Percentiles rank a stretch among this genome's conserved stretches.
Evolutionary conservation across 192 early-diverging fungal genomes (phyloP).

Genomic region (Chytriomyces confervae): DNA sequence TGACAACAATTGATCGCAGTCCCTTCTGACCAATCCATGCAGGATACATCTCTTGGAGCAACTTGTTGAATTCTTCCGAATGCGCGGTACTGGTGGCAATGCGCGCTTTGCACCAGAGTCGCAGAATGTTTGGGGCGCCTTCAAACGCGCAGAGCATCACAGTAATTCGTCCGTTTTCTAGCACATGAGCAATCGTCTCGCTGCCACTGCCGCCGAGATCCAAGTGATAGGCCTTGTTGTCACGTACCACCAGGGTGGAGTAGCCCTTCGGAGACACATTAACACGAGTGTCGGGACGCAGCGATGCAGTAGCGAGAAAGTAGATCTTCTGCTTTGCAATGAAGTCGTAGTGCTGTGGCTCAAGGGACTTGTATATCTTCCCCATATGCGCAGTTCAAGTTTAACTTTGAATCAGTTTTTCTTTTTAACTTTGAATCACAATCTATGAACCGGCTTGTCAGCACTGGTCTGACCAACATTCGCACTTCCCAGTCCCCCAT

Average conservation of each 20-base stretch:
- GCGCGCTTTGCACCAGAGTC: slow-evolving; percentile 60
- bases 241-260: slow-evolving; percentile 25
- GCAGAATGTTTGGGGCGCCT: slow-evolving; percentile 66
- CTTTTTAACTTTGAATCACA: too few relatives aligned
- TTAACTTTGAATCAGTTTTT: too few relatives aligned
- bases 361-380: slow-evolving; percentile 16
- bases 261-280: slow-evolving; percentile 42
- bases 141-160: slow-evolving; percentile 73
- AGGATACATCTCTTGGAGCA: slow-evolving; percentile 54
- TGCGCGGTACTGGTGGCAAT: slow-evolving; percentile 38
- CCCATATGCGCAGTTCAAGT: slow-evolving; percentile 12
- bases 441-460: background rate
- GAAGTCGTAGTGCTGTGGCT: slow-evolving; percentile 29
- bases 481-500: background rate
- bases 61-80: slow-evolving; percentile 49
- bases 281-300: slow-evolving; percentile 2
- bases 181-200: slow-evolving; percentile 69
- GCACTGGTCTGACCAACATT: background rate
- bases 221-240: slow-evolving; percentile 27
- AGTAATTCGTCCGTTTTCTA: slow-evolving; percentile 68
- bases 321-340: slow-evolving; percentile 35
- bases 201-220: slow-evolving; percentile 47
- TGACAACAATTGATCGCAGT: slow-evolving; percentile 62
- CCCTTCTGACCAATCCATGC: slow-evolving; percentile 47
- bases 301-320: slow-evolving; percentile 32